Base-by-base conservation (phyloP, 257 asterid genomes). In the Ballota nigra region DNA sequence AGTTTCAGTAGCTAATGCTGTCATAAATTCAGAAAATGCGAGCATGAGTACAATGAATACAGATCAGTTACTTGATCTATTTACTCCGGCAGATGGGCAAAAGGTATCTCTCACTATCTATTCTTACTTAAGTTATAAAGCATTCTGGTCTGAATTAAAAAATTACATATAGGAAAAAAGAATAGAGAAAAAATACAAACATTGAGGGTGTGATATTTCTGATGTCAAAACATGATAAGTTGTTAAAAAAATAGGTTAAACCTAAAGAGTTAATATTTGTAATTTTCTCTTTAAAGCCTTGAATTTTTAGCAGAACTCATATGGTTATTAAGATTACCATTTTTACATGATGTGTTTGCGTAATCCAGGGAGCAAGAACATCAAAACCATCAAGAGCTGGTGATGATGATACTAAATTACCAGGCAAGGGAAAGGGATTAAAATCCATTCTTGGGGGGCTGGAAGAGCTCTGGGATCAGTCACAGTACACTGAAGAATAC, bases 401-500 rank as follows among this genome's bases (percentile, higher is more conserved):
- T 8, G 91, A 83, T 0, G 86, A 75, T 19, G 96, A 91, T 60
- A n/a, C 81, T 4, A 87, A 85, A 72, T 12, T 81, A 77, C 79
- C 93, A 2, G 81, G 95, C 59, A 68, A 81, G 33, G 89, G 86
- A 16, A 92, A 88, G 92, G 98, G 97, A 43, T 82, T 95, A 31
- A 89, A 92, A 77, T 86, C 90, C 66, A 89, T 95, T 75, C 96
- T 95, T 56, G 99, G 97, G 24, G 97, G 96, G 72, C 81, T 95
- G 23, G 99, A 89, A 72, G 98, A 95, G 68, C 97, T 95, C n/a
- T 95, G 99, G 99, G 99, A 95, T 81, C 98, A 95, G 65, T 89
- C 99, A 66, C 97, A 92, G 80, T 95, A 95, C 84, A 88, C 96
- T 20, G 99, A 95, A 74, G 99, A 95, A 80, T 95, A 95, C 80